These are phyloP conservation scores for Scorias spongiosa DNA, from an alignment of 2,329 filamentous ascomycete species.

Conservation along the genomic window DNA sequence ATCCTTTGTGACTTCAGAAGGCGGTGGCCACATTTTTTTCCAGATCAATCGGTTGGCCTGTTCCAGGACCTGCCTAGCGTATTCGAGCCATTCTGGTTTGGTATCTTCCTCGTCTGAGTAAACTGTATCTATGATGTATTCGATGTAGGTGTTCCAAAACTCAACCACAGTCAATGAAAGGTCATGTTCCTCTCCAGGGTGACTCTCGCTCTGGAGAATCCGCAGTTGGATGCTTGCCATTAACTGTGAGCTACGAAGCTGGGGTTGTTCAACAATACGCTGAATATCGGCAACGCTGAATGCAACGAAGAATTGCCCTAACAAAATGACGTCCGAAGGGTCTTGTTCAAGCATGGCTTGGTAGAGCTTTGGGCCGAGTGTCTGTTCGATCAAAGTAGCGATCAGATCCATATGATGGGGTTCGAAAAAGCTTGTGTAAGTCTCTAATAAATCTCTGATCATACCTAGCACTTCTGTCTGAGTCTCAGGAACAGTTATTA, in stretches of 20 bases:
- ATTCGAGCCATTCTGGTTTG: constrained; percentile 39
- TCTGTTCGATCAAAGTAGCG: constrained; percentile 43
- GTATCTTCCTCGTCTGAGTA: constrained; percentile 34
- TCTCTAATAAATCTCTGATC: constrained; percentile 48
- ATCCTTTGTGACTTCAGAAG: constrained; percentile 35
- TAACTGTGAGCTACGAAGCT: constrained; percentile 34
- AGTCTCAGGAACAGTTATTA: constrained; percentile 20
- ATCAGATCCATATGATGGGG: constrained; percentile 43
- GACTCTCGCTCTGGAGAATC: constrained; percentile 50
- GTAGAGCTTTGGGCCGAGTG: constrained; percentile 43
- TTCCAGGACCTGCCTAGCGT: constrained; percentile 44
- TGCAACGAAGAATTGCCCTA: constrained; percentile 50
- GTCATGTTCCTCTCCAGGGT: constrained; percentile 56
- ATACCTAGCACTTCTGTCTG: constrained; percentile 49
- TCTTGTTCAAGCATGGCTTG: constrained; percentile 42
- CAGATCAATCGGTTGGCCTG: constrained; percentile 27
- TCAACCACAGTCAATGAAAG: constrained; percentile 61
- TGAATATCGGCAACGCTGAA: constrained; percentile 53
- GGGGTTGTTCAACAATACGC: constrained; percentile 38
- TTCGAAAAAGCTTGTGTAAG: constrained; percentile 48
- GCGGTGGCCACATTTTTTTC: constrained; percentile 37
- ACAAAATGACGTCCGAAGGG: constrained; percentile 47
- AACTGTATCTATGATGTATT: constrained; percentile 44
- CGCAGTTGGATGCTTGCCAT: constrained; percentile 27
- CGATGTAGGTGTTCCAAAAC: constrained; percentile 67